Evolutionary conservation across 495 filamentous ascomycete species (phyloP).

Genomic region (Neurospora discreta): DNA sequence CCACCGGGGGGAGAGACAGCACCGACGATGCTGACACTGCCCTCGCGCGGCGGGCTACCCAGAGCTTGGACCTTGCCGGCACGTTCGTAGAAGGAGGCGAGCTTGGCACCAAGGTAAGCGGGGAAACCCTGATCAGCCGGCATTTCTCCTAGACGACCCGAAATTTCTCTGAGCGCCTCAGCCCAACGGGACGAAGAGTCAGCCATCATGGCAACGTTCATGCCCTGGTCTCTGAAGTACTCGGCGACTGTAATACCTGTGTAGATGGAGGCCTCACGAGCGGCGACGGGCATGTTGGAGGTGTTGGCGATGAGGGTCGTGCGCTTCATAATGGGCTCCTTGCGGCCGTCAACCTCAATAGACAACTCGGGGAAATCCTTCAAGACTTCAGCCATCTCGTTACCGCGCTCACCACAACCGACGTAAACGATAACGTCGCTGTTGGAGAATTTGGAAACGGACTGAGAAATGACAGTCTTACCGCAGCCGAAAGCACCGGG

Average conservation of each 20-base stretch:
- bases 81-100: slow-evolving; percentile 98
- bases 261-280: slow-evolving; percentile 97
- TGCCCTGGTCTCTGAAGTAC: slow-evolving; percentile 97
- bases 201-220: slow-evolving; percentile 98
- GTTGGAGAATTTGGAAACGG: slow-evolving; percentile 98
- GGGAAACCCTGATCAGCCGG: slow-evolving; percentile 99
- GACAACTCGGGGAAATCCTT: slow-evolving; percentile 98
- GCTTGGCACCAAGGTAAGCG: slow-evolving; percentile 90
- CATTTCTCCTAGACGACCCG: slow-evolving; percentile 98
- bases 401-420: slow-evolving; percentile 94
- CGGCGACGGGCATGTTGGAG: slow-evolving; percentile 99
- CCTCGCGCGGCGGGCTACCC: slow-evolving; percentile 76
- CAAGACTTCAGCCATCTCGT: slow-evolving; percentile 99
- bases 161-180: slow-evolving; percentile 96
- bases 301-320: slow-evolving; percentile 98
- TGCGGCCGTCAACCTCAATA: slow-evolving; percentile 80
- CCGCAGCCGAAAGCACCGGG: slow-evolving; percentile 98
- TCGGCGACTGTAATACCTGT: slow-evolving; percentile 97
- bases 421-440: slow-evolving; percentile 98
- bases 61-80: slow-evolving; percentile 77
- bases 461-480: slow-evolving; percentile 98
- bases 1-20: slow-evolving; percentile 95
- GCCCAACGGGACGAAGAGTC: slow-evolving; percentile 98
- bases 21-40: slow-evolving; percentile 94
- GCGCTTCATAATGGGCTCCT: slow-evolving; percentile 99